Conservation (phyloP, 2,329 filamentous ascomycete genomes). For the Magnaporthiopsis rhizophila region DNA sequence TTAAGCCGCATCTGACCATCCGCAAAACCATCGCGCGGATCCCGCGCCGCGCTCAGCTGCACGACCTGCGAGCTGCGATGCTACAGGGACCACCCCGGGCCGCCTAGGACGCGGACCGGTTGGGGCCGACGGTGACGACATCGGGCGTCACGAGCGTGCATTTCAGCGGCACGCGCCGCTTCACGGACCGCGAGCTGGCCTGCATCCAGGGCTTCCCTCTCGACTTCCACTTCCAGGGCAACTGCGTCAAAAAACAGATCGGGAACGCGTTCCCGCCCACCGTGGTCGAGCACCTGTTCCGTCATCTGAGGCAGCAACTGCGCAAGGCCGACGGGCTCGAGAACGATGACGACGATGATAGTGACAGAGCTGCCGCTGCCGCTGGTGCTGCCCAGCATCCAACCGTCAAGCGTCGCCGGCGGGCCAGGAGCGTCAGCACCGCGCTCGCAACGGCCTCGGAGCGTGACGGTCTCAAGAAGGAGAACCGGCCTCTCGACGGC, state of each 20-base stretch:
- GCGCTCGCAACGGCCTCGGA: no score
- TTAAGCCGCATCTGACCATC: constrained; percentile 36
- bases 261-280: constrained; percentile 71
- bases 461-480: no score
- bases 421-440: background rate
- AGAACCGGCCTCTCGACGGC: no score
- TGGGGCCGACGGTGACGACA: constrained; percentile 56
- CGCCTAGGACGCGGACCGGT: constrained; percentile 37
- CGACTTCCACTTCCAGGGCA: constrained; percentile 47
- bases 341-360: background rate
- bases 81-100: constrained; percentile 19
- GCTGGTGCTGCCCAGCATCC: background rate
- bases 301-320: constrained; percentile 39
- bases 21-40: constrained; percentile 31
- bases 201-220: constrained; percentile 61
- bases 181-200: constrained; percentile 62
- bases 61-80: constrained; percentile 24
- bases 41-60: constrained; percentile 22
- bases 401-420: background rate
- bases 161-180: constrained; percentile 52
- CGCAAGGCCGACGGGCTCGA: constrained; percentile 33
- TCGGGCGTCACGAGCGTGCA: constrained; percentile 57
- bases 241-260: constrained; percentile 52
- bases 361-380: background rate
- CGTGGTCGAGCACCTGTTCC: constrained; percentile 41